Conservation (phyloP, 495 filamentous ascomycete species). For the Neurospora hispaniola region DNA sequence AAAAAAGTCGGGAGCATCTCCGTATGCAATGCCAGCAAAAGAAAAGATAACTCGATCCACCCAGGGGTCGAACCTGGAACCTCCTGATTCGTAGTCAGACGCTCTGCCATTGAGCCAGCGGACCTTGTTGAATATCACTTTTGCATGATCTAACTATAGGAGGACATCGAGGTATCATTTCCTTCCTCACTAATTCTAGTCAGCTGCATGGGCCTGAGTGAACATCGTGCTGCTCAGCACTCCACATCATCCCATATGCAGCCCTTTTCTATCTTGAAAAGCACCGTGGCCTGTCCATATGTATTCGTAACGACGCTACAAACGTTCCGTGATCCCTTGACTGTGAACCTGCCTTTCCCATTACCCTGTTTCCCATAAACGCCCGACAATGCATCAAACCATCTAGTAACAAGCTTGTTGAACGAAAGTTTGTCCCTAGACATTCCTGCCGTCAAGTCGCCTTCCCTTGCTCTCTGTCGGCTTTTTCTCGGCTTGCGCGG, state of each 20-base stretch:
- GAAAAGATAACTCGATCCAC: not conserved
- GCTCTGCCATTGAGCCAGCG: not conserved
- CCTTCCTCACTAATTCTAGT: not conserved
- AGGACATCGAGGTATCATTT: not conserved
- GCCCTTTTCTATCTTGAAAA: not conserved
- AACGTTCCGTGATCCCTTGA: not conserved
- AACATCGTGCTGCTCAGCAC: not conserved
- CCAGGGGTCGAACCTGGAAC: not conserved
- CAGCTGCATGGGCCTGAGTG: not conserved
- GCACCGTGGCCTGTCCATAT: not conserved
- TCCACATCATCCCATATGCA: not conserved
- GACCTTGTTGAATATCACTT: not conserved
- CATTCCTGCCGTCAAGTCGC: slow-evolving; percentile 28
- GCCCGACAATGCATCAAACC: not conserved
- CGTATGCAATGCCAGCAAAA: not conserved
- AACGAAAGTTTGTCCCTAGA: not conserved
- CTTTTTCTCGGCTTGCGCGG: slow-evolving; percentile 23
- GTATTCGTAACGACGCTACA: not conserved
- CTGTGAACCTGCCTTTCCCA: not conserved
- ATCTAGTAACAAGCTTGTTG: not conserved
- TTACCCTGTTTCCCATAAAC: not conserved
- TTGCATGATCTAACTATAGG: not conserved
- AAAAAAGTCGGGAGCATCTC: not conserved
- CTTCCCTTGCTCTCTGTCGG: slow-evolving; percentile 20
- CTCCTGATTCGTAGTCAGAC: not conserved